phyloP scores from a whole-genome alignment of 225 moss, liverwort and hornwort genomes.

The Sphagnum tenellum region DNA sequence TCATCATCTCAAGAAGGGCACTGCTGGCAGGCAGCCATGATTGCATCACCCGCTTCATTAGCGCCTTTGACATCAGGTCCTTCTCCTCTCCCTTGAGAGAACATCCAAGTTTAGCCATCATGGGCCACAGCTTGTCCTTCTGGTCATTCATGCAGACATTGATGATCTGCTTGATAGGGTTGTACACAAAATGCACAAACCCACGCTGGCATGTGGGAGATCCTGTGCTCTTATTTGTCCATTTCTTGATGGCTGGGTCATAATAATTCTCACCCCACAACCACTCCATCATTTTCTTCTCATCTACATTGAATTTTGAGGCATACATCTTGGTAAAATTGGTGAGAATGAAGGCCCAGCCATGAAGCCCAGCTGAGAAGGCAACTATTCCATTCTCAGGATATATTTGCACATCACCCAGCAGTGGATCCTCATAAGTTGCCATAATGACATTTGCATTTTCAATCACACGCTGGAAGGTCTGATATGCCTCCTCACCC shows the following conservation, averaged over 20 bases:
- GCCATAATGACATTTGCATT: conserved; percentile 53
- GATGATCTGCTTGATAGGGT: conserved; percentile 82
- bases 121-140: conserved; percentile 93
- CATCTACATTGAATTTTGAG: conserved; percentile 43
- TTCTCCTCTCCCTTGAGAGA: conserved; percentile 25
- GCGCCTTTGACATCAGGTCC: conserved; percentile 30
- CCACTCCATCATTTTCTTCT: conserved; percentile 96
- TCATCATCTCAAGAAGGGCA: no score
- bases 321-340: conserved; percentile 65
- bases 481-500: conserved; percentile 47
- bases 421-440: conserved; percentile 45
- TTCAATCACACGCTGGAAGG: conserved; percentile 50
- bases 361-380: conserved; percentile 55
- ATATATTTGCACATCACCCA: conserved; percentile 63
- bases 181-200: conserved; percentile 89
- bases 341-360: conserved; percentile 56
- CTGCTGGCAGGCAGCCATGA: conserved; percentile 38
- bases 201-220: conserved; percentile 64
- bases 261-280: conserved; percentile 94
- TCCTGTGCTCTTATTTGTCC: conserved; percentile 67
- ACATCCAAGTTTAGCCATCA: conserved; percentile 57
- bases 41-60: conserved; percentile 65
- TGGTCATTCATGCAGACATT: conserved; percentile 93
- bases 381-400: conserved; percentile 36
- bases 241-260: conserved; percentile 67